A percentile compares a stretch with the other conserved stretches of the same genome.
phyloP scores from a whole-genome alignment of 2,329 filamentous ascomycete genomes.

The Fusarium xyrophilum region DNA sequence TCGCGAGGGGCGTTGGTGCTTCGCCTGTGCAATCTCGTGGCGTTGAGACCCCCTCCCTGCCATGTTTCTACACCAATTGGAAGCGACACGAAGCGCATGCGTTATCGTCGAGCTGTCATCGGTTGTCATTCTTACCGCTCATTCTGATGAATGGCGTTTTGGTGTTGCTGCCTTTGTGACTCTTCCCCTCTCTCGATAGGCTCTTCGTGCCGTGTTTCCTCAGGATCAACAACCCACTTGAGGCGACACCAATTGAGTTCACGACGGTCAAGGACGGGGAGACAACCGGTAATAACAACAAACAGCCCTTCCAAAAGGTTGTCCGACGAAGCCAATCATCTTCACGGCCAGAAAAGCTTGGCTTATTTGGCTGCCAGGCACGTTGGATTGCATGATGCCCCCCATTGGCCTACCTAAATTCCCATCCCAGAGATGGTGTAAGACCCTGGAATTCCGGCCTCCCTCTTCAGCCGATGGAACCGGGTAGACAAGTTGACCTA shows the following conservation, averaged over 20 bases:
- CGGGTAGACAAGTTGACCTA: background rate
- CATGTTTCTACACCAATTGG: background rate
- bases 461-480: background rate
- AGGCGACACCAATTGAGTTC: conserved; percentile 1
- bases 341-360: background rate
- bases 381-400: background rate
- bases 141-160: background rate
- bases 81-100: background rate
- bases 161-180: background rate
- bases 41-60: background rate
- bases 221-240: background rate
- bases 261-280: background rate
- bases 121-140: background rate
- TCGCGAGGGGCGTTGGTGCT: background rate
- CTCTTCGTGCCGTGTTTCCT: background rate
- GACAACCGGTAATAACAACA: conserved; percentile 2
- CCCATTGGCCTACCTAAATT: background rate
- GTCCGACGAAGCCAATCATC: background rate
- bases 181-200: background rate
- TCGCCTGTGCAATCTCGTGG: background rate
- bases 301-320: background rate
- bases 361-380: background rate
- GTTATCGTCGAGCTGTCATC: background rate
- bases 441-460: background rate
- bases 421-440: background rate